Base-by-base conservation (phyloP, 495 filamentous ascomycete species). In the Sporormia fimetaria region DNA sequence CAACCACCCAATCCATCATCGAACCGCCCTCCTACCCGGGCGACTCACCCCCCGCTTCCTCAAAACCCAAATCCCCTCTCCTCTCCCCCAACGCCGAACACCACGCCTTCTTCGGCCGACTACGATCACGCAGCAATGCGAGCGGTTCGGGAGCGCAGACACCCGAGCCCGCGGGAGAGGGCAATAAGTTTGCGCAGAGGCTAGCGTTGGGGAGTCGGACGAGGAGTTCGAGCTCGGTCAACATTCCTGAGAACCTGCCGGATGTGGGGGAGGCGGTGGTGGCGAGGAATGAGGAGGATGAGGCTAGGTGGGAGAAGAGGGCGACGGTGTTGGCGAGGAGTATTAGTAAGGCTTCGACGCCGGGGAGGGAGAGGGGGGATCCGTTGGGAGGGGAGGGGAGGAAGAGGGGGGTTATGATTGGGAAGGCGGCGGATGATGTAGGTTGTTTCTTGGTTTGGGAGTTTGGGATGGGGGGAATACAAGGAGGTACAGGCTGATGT, bases 291-390 rank as follows among this genome's bases (percentile, higher is more conserved):
- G 60, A 59, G 41, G 67, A 71, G 11, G 56, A 63, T 21, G 69
- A 72, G 49, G 65, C 65, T 38, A 62, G 69, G 54, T 96, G 87
- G 88, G 88, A 94, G 69, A 78, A 85, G 61, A 66, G 87, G 34
- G 88, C 88, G 12, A 93, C 87, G 29, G 74, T 90, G 41, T 65
- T 94, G 40, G 87, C 83, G 23, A 69, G 74, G 56, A 67, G 68
- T 14, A 18, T 49, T 33, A 26, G 51, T 49, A 36, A 49, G 42
- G 41, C 49, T 44, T 36, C 38, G 39, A 46, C 39, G 33, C 27
- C 34, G 49, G 37, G 49, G 44, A 86, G 67, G 68, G 78, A 28
- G 44, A 16, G 34, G 57, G 59, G 5, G 61, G 59, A 52, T 57
- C 39, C 25, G 56, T 57, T 45, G 36, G 9, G 47, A 18, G 42